Evolutionary conservation across 106 monocot species (phyloP).

Genomic region (Apostasia shenzhenica): DNA sequence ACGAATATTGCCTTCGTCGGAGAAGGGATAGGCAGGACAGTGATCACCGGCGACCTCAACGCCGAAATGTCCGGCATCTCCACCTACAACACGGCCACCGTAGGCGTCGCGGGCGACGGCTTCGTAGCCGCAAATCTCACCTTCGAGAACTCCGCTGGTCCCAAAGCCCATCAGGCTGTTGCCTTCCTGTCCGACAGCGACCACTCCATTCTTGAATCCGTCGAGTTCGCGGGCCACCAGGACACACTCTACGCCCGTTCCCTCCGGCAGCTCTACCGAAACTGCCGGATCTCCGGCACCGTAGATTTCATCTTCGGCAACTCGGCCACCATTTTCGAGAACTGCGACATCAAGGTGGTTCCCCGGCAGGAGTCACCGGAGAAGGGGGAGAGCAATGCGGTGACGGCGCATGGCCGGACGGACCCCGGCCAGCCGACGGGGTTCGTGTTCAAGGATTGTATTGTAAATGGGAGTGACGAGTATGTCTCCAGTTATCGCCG

Average conservation of each 20-base stretch:
- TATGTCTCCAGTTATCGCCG: slow-evolving; percentile 37
- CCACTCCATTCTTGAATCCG: slow-evolving; percentile 46
- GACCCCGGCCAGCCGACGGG: slow-evolving; percentile 87
- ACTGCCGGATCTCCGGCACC: slow-evolving; percentile 65
- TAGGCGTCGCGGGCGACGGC: slow-evolving; percentile 62
- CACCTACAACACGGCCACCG: slow-evolving; percentile 88
- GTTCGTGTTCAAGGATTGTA: slow-evolving; percentile 65
- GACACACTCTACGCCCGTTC: slow-evolving; percentile 88
- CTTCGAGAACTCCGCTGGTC: slow-evolving; percentile 66
- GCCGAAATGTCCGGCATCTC: slow-evolving; percentile 56
- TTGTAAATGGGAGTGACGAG: slow-evolving; percentile 55
- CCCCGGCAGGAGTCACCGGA: slow-evolving; percentile 44
- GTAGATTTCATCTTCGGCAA: slow-evolving; percentile 90
- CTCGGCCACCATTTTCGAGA: slow-evolving; percentile 64
- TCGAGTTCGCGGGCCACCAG: slow-evolving; percentile 87
- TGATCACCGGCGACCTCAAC: slow-evolving; percentile 64
- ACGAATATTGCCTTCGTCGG: slow-evolving; percentile 68
- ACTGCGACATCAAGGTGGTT: slow-evolving; percentile 39
- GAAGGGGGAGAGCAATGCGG: slow-evolving; percentile 68
- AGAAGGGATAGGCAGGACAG: slow-evolving; percentile 72
- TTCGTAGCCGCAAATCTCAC: slow-evolving; percentile 75
- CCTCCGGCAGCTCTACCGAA: slow-evolving; percentile 65
- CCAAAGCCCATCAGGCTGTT: slow-evolving; percentile 80
- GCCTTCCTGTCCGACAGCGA: slow-evolving; percentile 88
- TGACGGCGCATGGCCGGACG: slow-evolving; percentile 80